phyloP scores from a whole-genome alignment of 2,329 filamentous ascomycete species.

The Epichloe typhina region DNA sequence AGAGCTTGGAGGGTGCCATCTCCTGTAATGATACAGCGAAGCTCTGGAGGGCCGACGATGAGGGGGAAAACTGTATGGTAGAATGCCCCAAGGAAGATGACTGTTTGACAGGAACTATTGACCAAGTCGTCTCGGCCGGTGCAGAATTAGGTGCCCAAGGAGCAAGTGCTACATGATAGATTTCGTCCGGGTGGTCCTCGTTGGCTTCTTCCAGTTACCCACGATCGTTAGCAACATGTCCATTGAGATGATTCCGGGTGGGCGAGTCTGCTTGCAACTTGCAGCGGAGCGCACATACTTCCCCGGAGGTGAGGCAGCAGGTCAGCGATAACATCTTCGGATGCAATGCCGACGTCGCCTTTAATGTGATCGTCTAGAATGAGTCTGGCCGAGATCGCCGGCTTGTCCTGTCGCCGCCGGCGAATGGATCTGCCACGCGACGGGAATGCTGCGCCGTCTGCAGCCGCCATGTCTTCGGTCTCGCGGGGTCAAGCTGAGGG shows the following conservation, averaged over 20 bases:
- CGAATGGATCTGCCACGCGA: constrained; percentile 30
- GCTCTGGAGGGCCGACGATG: constrained; percentile 60
- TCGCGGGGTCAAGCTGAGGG: not conserved
- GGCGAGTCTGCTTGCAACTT: not conserved
- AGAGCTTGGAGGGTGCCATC: constrained; percentile 61
- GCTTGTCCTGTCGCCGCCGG: constrained; percentile 52
- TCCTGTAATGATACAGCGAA: constrained; percentile 64
- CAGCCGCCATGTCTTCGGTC: constrained; percentile 15
- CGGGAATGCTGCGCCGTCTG: constrained; percentile 13
- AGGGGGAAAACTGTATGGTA: constrained; percentile 66
- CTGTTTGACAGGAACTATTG: constrained; percentile 62
- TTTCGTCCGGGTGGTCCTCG: constrained; percentile 23
- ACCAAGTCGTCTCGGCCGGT: constrained; percentile 60
- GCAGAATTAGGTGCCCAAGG: constrained; percentile 53
- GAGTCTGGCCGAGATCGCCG: constrained; percentile 65
- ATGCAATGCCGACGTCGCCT: constrained; percentile 75
- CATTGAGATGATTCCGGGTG: not conserved
- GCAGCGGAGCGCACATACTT: constrained; percentile 28
- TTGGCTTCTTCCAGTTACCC: constrained; percentile 15
- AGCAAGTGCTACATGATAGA: constrained; percentile 57
- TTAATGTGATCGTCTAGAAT: constrained; percentile 76
- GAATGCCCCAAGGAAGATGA: constrained; percentile 56
- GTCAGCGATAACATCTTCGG: constrained; percentile 72
- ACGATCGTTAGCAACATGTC: not conserved
- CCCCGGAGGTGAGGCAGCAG: constrained; percentile 54